A percentile compares a stretch with the other conserved stretches of the same genome.
These are phyloP conservation scores for Leccinum ochraceum DNA, from an alignment of 768 basidiomycete species.

Conservation along the genomic window DNA sequence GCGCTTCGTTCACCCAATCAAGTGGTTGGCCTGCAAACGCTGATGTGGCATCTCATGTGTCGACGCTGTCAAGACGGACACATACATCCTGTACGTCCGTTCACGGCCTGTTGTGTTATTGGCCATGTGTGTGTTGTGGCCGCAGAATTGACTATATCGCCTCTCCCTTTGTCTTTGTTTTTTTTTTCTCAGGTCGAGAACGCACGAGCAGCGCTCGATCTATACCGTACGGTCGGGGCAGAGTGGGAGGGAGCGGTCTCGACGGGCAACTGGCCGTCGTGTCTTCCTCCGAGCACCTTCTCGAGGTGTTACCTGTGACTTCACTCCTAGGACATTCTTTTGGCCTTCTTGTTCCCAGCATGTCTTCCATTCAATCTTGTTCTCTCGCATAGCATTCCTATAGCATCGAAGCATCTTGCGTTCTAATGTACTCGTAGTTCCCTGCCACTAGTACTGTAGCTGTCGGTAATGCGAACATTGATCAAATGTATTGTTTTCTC, in stretches of 20 bases:
- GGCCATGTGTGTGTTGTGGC: not conserved
- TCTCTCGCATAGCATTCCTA: constrained; percentile 8
- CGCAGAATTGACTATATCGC: constrained; percentile 7
- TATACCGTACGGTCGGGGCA: constrained; percentile 54
- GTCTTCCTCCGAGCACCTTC: constrained; percentile 75
- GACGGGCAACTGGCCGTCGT: constrained; percentile 70
- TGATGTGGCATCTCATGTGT: constrained; percentile 82
- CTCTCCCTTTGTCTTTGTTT: not conserved
- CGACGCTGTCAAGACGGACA: constrained; percentile 73
- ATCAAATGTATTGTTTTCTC: constrained; percentile 8
- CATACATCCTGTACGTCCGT: constrained; percentile 64
- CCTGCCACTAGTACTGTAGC: constrained; percentile 10
- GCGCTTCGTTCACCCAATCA: constrained; percentile 67
- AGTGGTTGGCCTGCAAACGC: constrained; percentile 71
- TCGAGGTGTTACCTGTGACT: constrained; percentile 72
- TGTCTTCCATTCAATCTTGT: constrained; percentile 1
- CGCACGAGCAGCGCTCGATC: constrained; percentile 57
- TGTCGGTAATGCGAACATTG: constrained; percentile 20
- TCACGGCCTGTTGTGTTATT: not conserved
- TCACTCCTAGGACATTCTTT: constrained; percentile 4
- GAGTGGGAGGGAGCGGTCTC: constrained; percentile 69
- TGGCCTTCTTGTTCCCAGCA: constrained; percentile 17
- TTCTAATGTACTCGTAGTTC: constrained; percentile 26
- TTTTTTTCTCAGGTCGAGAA: constrained; percentile 63
- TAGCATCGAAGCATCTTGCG: constrained; percentile 17